Evolutionary conservation across 164 flowering plant species (phyloP), one percentile per base, ranked within the genome.

Genomic region (Vitis labrusca): DNA sequence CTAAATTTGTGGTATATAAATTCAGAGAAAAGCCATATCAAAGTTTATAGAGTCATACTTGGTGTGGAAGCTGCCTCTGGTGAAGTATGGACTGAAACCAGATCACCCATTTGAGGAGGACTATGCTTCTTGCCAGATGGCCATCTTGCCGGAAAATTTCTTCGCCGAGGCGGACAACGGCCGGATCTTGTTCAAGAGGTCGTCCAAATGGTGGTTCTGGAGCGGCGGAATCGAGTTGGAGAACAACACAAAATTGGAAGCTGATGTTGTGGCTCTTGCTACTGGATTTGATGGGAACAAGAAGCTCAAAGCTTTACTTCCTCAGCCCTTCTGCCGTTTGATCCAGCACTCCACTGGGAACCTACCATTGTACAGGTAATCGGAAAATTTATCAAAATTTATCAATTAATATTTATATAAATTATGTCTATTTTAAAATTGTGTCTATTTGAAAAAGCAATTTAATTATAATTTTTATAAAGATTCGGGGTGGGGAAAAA

Each of bases 111-210:
- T 93, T 71, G 84, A 78, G 68, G 99, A 93, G 66, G 98, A 95
- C 78, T 91, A 88, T 49, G 97, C 94, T 5, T 90, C 97, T 0
- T 95, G 99, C 60, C 98, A 93, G 64, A 93, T 93, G 97, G 97
- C 97, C 4, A 89, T 89, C 76, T 74, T 91, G 86, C 98, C 98
- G 0, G 89, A 90, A 2, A 85, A 83, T 12, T 93, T 95, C 85
- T 95, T 93, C 71, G 10, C 80, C 0, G 88, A 86, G 77, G 99
- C 94, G 16, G 96, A 93, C 65, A 70, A 93, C 71, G 98, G 98
- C 0, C 84, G 80, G 37, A 95, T 95, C 23, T n/a, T 16, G 64
- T 86, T 95, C 76, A 82, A 90, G 63, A 90, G 78, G 63, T 68
- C 93, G 10, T 77, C 88, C 12, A 86, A 85, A 29, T 94, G 97